Base-by-base conservation (phyloP, 371 early-diverging fungal genomes). In the Haplosporangium sp. region DNA sequence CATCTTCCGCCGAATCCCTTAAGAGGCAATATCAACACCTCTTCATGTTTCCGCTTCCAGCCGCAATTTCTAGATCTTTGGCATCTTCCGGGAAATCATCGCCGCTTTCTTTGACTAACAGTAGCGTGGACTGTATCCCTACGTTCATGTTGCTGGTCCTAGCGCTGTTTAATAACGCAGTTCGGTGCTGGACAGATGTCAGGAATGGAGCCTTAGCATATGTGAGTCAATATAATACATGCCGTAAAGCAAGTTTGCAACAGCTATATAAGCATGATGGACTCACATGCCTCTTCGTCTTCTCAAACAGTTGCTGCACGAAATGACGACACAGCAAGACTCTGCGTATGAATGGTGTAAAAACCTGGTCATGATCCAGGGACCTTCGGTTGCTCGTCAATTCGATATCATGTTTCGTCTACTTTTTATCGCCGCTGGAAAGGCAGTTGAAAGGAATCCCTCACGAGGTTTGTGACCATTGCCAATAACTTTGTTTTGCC, bases 101-200 rank as follows among this genome's bases (percentile, higher is more conserved):
- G 18, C 41, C 38, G 7, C 23, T 43, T 1, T 45, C 40, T 8
- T 21, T 59, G n/a, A 29, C 56, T 0, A 21, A n/a, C 21, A 7
- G 8, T 8, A 45, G 46, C 16, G 42, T 54, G 6, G 63, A 64
- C 23, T 58, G 45, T 12, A n/a, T 53, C 21, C 50, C 64, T n/a
- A 69, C 80, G 0, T 68, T 79, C 40, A 42, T 61, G 14, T 51
- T 73, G 5, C 55, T 79, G 16, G 73, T 79, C 4, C 56, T 62
- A 11, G 68, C 73, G 9, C 62, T 79, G 18, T 68, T 72, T 36
- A 79, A 67, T 37, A 79, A 79, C 48, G 69, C 80, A 1, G 45
- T 79, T 40, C 73, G 80, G 5, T 79, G 80, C 63, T 79, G 80
- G 80, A 69, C 62, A 47, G 80, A 79, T 50, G 80, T 72, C 21